Conservation (phyloP, 257 asterid genomes). For the Cordia subcordata region DNA sequence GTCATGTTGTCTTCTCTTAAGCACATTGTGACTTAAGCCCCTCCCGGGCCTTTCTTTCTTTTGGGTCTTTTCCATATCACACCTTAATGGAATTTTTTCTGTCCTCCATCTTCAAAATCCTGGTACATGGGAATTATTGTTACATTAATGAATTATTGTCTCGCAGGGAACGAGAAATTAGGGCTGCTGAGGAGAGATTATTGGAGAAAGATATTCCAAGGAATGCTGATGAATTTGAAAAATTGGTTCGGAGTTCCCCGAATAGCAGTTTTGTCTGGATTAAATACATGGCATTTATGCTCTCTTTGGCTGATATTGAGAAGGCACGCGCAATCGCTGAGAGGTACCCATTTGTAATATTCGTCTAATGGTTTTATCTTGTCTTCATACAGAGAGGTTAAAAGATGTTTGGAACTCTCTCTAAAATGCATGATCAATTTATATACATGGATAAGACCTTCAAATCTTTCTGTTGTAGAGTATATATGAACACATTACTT, state of each 20-base stretch:
- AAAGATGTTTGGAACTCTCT: background rate
- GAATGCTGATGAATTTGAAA: conserved; percentile 86
- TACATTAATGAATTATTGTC: conserved; percentile 6
- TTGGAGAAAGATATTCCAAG: conserved; percentile 70
- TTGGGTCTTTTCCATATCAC: background rate
- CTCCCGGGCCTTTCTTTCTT: background rate
- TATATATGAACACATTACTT: too few species aligned
- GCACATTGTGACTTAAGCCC: background rate
- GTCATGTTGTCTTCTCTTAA: background rate
- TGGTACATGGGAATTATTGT: background rate
- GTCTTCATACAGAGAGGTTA: too few species aligned
- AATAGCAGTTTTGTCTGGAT: conserved; percentile 91
- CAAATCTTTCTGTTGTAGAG: too few species aligned
- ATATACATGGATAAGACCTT: too few species aligned
- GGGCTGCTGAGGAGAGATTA: conserved; percentile 89
- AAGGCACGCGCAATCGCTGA: conserved; percentile 91
- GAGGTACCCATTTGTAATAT: conserved; percentile 40
- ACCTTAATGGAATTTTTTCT: background rate
- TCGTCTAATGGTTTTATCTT: background rate
- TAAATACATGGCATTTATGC: conserved; percentile 86
- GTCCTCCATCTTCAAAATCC: background rate
- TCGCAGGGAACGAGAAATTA: conserved; percentile 80
- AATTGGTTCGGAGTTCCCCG: conserved; percentile 71
- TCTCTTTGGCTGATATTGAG: conserved; percentile 77
- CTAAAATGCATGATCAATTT: too few species aligned